Conservation (phyloP, 495 filamentous ascomycete genomes). For the Hypoxylon rickii region DNA sequence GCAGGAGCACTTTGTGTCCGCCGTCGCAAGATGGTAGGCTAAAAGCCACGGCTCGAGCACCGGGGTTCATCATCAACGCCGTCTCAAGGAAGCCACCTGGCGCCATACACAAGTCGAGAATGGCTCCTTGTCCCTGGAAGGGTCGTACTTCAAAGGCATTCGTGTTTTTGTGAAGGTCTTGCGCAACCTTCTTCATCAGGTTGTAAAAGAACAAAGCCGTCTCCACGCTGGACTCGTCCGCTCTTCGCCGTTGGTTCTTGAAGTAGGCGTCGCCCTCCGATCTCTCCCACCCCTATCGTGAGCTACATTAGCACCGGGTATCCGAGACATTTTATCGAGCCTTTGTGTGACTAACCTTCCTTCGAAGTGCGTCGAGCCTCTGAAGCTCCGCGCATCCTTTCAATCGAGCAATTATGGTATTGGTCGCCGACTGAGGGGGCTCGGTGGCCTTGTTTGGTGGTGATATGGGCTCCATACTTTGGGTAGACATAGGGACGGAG, state of each 20-base stretch:
- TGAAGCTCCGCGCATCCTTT: neutral
- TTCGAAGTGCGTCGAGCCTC: neutral
- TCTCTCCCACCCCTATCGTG: conserved; percentile 54
- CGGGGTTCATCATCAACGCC: conserved; percentile 43
- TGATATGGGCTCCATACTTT: neutral
- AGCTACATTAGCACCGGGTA: no score
- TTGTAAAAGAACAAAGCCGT: conserved; percentile 12
- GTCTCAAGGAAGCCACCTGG: conserved; percentile 56
- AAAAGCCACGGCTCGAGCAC: conserved; percentile 46
- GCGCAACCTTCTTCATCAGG: conserved; percentile 22
- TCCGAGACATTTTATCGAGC: no score
- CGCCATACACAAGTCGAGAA: conserved; percentile 63
- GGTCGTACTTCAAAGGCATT: conserved; percentile 45
- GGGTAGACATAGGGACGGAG: neutral
- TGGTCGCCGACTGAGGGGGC: neutral
- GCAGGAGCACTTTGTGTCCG: conserved; percentile 48
- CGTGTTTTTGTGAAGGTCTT: conserved; percentile 16
- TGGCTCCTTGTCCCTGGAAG: conserved; percentile 36
- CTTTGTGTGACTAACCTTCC: neutral
- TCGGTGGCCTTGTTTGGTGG: neutral
- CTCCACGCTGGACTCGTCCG: conserved; percentile 38
- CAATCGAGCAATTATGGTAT: neutral
- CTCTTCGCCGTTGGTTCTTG: conserved; percentile 37
- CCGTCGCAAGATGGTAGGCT: conserved; percentile 48
- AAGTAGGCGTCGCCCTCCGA: conserved; percentile 48